These are phyloP conservation scores for Mycena epipterygia DNA, from an alignment of 768 basidiomycete genomes.

Conservation along the genomic window DNA sequence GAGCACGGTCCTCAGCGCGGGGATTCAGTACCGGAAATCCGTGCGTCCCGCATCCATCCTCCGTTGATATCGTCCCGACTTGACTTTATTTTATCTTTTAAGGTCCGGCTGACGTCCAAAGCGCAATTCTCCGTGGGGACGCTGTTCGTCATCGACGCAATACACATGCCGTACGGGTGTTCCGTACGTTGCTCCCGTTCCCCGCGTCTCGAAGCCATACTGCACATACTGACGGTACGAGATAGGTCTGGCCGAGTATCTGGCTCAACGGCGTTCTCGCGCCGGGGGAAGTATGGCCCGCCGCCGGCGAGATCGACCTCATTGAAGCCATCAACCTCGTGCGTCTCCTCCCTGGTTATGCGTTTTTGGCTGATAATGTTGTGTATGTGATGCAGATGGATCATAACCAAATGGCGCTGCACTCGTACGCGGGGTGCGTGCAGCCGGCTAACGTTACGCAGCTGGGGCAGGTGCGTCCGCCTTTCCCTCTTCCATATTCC, in stretches of 20 bases:
- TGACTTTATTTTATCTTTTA: not conserved
- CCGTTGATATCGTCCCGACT: not conserved
- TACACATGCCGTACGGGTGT: conserved; percentile 66
- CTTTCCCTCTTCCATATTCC: too few species aligned
- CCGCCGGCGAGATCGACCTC: conserved; percentile 61
- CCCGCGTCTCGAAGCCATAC: too few species aligned
- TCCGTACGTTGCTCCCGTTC: conserved; percentile 50
- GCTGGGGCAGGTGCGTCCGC: not conserved
- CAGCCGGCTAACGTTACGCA: conserved; percentile 6
- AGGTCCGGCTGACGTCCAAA: conserved; percentile 36
- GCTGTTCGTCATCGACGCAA: conserved; percentile 59
- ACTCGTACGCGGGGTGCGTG: conserved; percentile 23
- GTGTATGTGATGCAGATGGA: too few species aligned
- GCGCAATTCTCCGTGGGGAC: conserved; percentile 59
- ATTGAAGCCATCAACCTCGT: conserved; percentile 36
- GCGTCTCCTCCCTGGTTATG: not conserved
- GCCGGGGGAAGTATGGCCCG: conserved; percentile 58
- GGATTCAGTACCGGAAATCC: conserved; percentile 34
- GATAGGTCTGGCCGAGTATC: conserved; percentile 62
- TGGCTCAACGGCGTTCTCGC: conserved; percentile 55
- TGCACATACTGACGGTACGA: too few species aligned
- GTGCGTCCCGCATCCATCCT: conserved; percentile 1
- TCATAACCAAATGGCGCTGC: conserved; percentile 25
- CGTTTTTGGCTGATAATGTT: too few species aligned
- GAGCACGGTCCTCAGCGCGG: conserved; percentile 37